These are phyloP conservation scores for Flaveria linearis DNA, from an alignment of 129 eudicot genomes.

Conservation along the genomic window DNA sequence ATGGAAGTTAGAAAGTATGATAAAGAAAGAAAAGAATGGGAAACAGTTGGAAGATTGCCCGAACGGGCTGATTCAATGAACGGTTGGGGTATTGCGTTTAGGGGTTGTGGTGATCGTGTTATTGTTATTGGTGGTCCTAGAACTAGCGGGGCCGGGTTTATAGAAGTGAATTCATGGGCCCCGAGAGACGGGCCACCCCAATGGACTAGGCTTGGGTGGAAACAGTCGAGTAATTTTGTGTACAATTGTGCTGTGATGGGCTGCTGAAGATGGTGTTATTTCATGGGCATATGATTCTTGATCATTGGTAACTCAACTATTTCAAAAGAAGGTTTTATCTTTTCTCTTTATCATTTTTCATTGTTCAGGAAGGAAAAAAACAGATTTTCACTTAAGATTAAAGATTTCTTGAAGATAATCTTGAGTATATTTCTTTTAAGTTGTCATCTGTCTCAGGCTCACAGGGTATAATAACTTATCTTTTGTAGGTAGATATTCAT, in stretches of 20 bases:
- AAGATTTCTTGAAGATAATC: conserved; percentile 41
- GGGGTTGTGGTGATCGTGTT: conserved; percentile 87
- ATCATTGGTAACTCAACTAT: conserved; percentile 40
- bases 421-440: conserved; percentile 45
- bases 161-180: conserved; percentile 77
- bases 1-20: conserved; percentile 76
- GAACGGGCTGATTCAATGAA: conserved; percentile 71
- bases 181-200: conserved; percentile 72
- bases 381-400: conserved; percentile 61
- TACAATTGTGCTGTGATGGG: conserved; percentile 98
- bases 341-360: conserved; percentile 27
- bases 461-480: conserved; percentile 45
- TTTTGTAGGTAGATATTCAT: conserved; percentile 42
- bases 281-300: conserved; percentile 45
- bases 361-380: conserved; percentile 35
- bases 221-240: conserved; percentile 71
- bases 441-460: conserved; percentile 39
- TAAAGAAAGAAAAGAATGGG: conserved; percentile 52
- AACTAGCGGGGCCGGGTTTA: conserved; percentile 54
- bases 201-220: conserved; percentile 68
- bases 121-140: conserved; percentile 82
- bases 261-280: conserved; percentile 56
- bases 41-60: conserved; percentile 72
- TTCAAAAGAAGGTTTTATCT: conserved; percentile 29
- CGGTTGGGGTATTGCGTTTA: conserved; percentile 88